Conservation (phyloP, 2,329 filamentous ascomycete genomes). For the Proliferodiscus dingleyae region DNA sequence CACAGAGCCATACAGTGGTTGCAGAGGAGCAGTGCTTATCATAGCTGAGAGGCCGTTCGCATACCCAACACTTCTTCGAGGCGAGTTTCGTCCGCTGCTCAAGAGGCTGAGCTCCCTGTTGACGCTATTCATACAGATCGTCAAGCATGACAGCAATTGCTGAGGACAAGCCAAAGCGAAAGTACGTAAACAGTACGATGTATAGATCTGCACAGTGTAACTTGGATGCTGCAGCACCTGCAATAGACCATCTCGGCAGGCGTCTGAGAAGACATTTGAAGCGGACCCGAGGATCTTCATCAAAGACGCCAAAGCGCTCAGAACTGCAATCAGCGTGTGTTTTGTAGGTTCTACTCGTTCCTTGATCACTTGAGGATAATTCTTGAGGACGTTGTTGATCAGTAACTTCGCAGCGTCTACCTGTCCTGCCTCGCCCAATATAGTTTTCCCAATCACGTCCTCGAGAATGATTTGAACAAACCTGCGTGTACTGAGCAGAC, state of each 20-base stretch:
- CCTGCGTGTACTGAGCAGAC: conserved; percentile 76
- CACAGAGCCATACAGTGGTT: conserved; percentile 89
- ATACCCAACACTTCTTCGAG: conserved; percentile 81
- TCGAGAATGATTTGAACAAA: conserved; percentile 82
- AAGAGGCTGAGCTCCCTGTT: conserved; percentile 79
- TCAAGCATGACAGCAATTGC: conserved; percentile 84
- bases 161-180: conserved; percentile 90
- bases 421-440: conserved; percentile 87
- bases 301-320: conserved; percentile 75
- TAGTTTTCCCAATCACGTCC: conserved; percentile 72
- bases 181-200: conserved; percentile 76
- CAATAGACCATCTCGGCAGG: conserved; percentile 78
- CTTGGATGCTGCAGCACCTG: conserved; percentile 92
- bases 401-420: conserved; percentile 74
- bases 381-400: conserved; percentile 85
- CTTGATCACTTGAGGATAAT: conserved; percentile 85
- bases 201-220: conserved; percentile 91
- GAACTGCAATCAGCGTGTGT: conserved; percentile 70
- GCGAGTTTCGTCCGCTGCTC: conserved; percentile 68
- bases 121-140: conserved; percentile 94
- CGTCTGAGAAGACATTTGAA: conserved; percentile 71
- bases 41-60: conserved; percentile 88
- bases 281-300: conserved; percentile 79
- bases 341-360: conserved; percentile 88
- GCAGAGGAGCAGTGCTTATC: conserved; percentile 80